These are phyloP conservation scores for Pyrenochaeta sp. DNA, from an alignment of 2,329 filamentous ascomycete genomes.

Conservation along the genomic window DNA sequence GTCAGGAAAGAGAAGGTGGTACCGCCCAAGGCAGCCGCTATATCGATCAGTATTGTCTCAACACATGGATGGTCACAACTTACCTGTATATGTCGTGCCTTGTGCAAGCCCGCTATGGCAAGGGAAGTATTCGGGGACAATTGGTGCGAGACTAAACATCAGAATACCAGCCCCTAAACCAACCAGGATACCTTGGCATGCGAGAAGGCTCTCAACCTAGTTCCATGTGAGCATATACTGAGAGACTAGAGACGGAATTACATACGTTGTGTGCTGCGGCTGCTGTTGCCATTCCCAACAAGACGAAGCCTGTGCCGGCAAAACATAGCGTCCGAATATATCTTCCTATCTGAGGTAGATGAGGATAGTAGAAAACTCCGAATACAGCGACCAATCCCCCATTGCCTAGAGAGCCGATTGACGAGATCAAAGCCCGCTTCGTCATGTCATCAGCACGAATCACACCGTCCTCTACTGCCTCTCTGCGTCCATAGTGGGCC, in stretches of 20 bases:
- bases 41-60: background rate
- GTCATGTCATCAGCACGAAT: conserved; percentile 13
- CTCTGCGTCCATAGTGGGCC: conserved; percentile 25
- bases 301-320: conserved; percentile 18
- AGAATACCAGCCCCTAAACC: conserved; percentile 56
- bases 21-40: conserved; percentile 25
- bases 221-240: conserved; percentile 3
- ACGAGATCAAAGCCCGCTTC: conserved; percentile 20
- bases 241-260: background rate
- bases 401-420: conserved; percentile 26
- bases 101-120: conserved; percentile 51
- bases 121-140: conserved; percentile 60
- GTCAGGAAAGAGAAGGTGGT: conserved; percentile 27
- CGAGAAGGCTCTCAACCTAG: conserved; percentile 50
- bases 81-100: conserved; percentile 23
- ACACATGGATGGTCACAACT: background rate
- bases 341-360: conserved; percentile 23
- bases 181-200: conserved; percentile 55
- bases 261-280: conserved; percentile 24
- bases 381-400: conserved; percentile 28
- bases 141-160: conserved; percentile 55
- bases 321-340: conserved; percentile 22
- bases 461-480: conserved; percentile 18
- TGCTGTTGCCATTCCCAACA: conserved; percentile 21
- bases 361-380: conserved; percentile 23